phyloP scores from a whole-genome alignment of 1,284 basidiomycete genomes.

The Spongispora temasekensis region DNA sequence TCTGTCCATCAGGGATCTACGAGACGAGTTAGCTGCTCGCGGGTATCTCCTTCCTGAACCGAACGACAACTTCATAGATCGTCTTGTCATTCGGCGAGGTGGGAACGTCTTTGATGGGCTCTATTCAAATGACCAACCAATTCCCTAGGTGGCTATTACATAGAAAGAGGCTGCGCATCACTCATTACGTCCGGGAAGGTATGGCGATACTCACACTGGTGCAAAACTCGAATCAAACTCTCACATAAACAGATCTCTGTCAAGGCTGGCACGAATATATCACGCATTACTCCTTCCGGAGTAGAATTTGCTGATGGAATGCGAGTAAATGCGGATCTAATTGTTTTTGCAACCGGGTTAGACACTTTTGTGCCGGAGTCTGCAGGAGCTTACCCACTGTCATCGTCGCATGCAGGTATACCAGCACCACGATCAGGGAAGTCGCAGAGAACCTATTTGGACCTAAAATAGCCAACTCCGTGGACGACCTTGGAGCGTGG shows the following conservation, averaged over 20 bases:
- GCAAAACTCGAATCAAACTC: not conserved
- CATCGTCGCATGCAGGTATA: slow-evolving; percentile 5
- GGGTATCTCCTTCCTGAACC: slow-evolving; percentile 15
- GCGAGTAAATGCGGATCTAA: slow-evolving; percentile 26
- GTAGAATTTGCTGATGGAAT: slow-evolving; percentile 28
- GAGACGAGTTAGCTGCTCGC: not conserved
- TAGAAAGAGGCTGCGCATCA: slow-evolving; percentile 15
- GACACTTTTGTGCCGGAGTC: not conserved
- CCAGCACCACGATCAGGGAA: slow-evolving; percentile 9
- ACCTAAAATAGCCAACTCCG: slow-evolving; percentile 5
- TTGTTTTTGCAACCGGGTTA: slow-evolving; percentile 34
- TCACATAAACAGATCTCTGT: slow-evolving; percentile 10
- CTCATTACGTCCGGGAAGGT: slow-evolving; percentile 17
- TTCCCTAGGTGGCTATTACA: slow-evolving; percentile 14
- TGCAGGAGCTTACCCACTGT: not conserved
- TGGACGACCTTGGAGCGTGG: slow-evolving; percentile 16
- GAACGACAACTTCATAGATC: slow-evolving; percentile 13
- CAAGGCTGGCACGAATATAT: slow-evolving; percentile 16
- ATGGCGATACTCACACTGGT: not conserved
- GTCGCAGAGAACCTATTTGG: slow-evolving; percentile 11
- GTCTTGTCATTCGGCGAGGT: slow-evolving; percentile 17
- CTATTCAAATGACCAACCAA: too few relatives aligned
- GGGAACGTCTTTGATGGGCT: not conserved
- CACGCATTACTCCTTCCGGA: slow-evolving; percentile 19
- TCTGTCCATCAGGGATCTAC: slow-evolving; percentile 10